Base-by-base conservation (phyloP, 495 filamentous ascomycete species). In the Annulohypoxylon maeteangense region DNA sequence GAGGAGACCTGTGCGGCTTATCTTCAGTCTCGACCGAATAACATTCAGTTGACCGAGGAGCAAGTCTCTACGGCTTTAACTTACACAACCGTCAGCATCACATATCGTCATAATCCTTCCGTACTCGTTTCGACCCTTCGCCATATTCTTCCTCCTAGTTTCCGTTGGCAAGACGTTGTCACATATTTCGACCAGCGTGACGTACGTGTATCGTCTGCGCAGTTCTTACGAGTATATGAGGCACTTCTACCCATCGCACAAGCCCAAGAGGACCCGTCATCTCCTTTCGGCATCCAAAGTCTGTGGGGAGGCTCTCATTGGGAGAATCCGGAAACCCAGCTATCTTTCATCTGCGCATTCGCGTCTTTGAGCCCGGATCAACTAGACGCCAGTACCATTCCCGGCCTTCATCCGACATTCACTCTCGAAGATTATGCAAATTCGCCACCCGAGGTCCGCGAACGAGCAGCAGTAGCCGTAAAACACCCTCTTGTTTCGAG, bases 281-380 rank as follows among this genome's bases (percentile, higher is more conserved):
- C 77, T 1, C 65, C 65, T 18, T 79, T 88, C 75, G 90, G 97
- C 78, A 88, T 97, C 48, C 91, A 97, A 78, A 87, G 84, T 38
- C 85, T 99, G 23, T 98, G 95, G 95, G 93, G 94, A 64, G 95
- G 94, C 34, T 65, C 75, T 23, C 85, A 89, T 48, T 98, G 96
- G 95, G 87, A 92, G 51, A 85, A 96, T 58, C 87, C 89, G 18
- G 88, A 93, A 48, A 92, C 96, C 0, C 96, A 98, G 64, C 86
- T 98, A 57, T 95, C 92, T 12, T 96, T 99, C 75, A 83, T 98
- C 40, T 90, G 89, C 63, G 92, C 93, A 7, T 98, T 92, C 75
- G 82, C 92, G 0, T 89, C 89, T 1, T 81, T 91, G 50, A 83
- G 82, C 51, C 86, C 89, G 2, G 89, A 93, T 8, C 87, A 93